A percentile compares a stretch with the other conserved stretches of the same genome.
Conservation (phyloP, 192 early-diverging fungal species). For the Backusella parvicylindrica region DNA sequence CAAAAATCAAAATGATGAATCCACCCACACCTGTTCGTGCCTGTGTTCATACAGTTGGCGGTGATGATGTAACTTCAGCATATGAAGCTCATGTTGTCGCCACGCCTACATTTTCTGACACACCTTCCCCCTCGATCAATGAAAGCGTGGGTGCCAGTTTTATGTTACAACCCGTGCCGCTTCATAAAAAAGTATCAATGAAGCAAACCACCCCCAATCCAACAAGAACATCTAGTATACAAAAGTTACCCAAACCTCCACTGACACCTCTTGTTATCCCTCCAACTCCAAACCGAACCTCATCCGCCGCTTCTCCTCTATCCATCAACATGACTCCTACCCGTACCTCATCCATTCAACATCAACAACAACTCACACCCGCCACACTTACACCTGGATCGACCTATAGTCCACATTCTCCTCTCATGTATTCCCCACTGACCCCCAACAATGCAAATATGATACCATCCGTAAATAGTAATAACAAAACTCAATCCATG, state of each 20-base stretch:
- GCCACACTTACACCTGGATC: slow-evolving; percentile 6
- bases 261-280: slow-evolving; percentile 31
- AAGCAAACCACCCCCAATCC: background rate
- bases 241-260: slow-evolving; percentile 7
- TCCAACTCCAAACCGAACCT: slow-evolving; percentile 19
- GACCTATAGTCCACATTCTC: background rate
- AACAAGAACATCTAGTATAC: background rate
- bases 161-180: slow-evolving; percentile 11
- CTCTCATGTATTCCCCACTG: background rate
- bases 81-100: background rate
- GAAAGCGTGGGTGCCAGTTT: background rate
- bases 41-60: background rate
- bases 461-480: background rate
- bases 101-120: background rate
- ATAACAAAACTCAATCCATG: background rate
- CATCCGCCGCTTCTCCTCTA: background rate
- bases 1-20: slow-evolving; percentile 8
- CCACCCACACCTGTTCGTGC: slow-evolving; percentile 14
- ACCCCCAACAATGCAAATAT: background rate
- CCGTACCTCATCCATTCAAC: slow-evolving; percentile 9
- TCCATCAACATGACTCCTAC: background rate
- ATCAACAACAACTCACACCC: slow-evolving; percentile 1
- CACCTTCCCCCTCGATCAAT: background rate
- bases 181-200: background rate
- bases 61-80: background rate